Percentiles rank a stretch among this genome's conserved stretches.
phyloP scores from a whole-genome alignment of 139 green algal species.

The Yamagishiella unicocca region DNA sequence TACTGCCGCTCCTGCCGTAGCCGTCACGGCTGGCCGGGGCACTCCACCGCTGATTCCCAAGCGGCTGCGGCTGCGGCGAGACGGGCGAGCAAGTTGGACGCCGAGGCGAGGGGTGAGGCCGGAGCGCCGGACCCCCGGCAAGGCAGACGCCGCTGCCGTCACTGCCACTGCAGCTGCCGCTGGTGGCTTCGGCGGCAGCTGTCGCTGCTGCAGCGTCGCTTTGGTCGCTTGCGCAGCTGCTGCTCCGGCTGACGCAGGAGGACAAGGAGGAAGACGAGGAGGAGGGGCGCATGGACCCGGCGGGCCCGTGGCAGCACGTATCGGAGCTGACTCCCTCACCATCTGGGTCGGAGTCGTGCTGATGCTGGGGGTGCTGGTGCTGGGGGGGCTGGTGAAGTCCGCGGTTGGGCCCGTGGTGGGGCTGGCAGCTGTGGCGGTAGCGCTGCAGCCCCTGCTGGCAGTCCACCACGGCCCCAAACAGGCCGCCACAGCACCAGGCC shows the following conservation, averaged over 20 bases:
- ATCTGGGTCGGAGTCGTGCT: background rate
- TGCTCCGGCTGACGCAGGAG: background rate
- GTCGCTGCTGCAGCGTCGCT: background rate
- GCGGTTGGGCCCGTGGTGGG: background rate
- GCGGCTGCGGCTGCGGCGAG: background rate
- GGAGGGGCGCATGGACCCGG: background rate
- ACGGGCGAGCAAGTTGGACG: background rate
- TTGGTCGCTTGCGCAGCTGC: conserved; percentile 26
- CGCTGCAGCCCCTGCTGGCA: background rate
- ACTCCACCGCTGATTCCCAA: background rate
- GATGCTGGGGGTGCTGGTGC: background rate
- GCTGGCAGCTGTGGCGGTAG: background rate
- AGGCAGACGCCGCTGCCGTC: background rate
- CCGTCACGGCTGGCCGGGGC: background rate
- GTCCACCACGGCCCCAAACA: conserved; percentile 13
- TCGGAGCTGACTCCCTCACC: conserved; percentile 2
- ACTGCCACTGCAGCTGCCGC: background rate
- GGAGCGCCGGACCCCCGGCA: background rate
- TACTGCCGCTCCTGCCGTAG: background rate
- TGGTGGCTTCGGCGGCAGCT: background rate
- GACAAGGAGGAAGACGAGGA: background rate
- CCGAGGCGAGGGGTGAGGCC: background rate
- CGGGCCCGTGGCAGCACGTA: background rate
- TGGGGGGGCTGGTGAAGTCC: background rate
- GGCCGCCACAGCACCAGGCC: background rate